These are phyloP conservation scores for Chaetomium tenue DNA, from an alignment of 495 filamentous ascomycete species.

Conservation along the genomic window DNA sequence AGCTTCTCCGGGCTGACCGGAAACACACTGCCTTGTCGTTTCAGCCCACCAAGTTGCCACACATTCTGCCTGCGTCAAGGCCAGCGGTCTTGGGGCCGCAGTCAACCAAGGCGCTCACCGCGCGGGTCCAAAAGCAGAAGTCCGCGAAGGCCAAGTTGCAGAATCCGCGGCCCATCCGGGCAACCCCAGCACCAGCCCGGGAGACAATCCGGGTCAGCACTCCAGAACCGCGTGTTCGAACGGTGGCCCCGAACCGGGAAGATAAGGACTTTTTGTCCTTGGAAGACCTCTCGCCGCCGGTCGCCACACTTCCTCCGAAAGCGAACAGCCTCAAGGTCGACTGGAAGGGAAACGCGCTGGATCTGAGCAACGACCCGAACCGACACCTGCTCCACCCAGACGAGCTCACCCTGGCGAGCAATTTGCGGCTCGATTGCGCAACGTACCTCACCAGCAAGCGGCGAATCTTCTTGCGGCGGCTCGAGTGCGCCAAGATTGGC, in stretches of 20 bases:
- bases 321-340: conserved; percentile 74
- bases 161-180: conserved; percentile 35
- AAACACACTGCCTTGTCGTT: conserved; percentile 34
- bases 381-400: conserved; percentile 71
- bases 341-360: conserved; percentile 80
- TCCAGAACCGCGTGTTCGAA: conserved; percentile 45
- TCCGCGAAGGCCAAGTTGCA: conserved; percentile 28
- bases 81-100: conserved; percentile 33
- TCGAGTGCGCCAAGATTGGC: conserved; percentile 63
- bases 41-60: conserved; percentile 33
- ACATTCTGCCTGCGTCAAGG: conserved; percentile 48
- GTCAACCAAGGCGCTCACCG: conserved; percentile 48
- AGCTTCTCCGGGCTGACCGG: conserved; percentile 54
- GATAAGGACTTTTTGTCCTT: conserved; percentile 84
- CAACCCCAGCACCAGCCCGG: conserved; percentile 28
- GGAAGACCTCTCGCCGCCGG: conserved; percentile 72
- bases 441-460: conserved; percentile 95
- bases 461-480: conserved; percentile 78
- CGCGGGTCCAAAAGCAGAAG: conserved; percentile 43
- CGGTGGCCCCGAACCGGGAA: conserved; percentile 61
- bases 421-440: conserved; percentile 79
- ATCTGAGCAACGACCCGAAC: conserved; percentile 78
- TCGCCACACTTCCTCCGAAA: conserved; percentile 59
- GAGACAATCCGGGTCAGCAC: conserved; percentile 47
- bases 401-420: conserved; percentile 75